phyloP scores from a whole-genome alignment of 2,329 filamentous ascomycete genomes.

The Microsporum audouinii region DNA sequence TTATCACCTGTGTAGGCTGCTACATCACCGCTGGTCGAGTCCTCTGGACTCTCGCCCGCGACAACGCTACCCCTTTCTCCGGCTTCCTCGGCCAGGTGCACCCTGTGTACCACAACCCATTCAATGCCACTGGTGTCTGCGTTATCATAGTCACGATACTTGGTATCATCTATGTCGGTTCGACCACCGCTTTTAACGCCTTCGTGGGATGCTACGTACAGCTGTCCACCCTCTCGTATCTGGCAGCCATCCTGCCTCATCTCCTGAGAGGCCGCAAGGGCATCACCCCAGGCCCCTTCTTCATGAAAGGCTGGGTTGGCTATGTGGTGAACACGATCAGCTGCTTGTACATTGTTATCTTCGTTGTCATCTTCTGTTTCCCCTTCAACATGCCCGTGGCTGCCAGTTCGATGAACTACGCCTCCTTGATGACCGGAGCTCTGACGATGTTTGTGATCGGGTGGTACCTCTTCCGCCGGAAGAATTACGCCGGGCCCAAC shows the following conservation, averaged over 20 bases:
- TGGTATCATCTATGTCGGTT: slow-evolving; percentile 47
- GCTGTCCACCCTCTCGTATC: slow-evolving; percentile 45
- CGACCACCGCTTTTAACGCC: slow-evolving; percentile 44
- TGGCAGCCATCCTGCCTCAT: slow-evolving; percentile 42
- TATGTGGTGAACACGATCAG: slow-evolving; percentile 40
- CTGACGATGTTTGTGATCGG: slow-evolving; percentile 39
- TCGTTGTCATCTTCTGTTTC: slow-evolving; percentile 51
- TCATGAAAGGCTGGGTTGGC: slow-evolving; percentile 41
- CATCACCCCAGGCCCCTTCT: slow-evolving; percentile 44
- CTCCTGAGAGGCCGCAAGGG: slow-evolving; percentile 41
- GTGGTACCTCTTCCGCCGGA: slow-evolving; percentile 34
- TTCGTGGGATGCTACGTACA: slow-evolving; percentile 49
- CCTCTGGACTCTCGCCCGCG: slow-evolving; percentile 47
- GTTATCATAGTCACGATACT: slow-evolving; percentile 42
- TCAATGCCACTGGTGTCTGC: slow-evolving; percentile 48
- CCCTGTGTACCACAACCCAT: slow-evolving; percentile 45
- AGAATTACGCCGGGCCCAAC: slow-evolving; percentile 26
- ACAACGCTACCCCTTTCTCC: slow-evolving; percentile 44
- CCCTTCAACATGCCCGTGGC: slow-evolving; percentile 39
- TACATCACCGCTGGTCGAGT: slow-evolving; percentile 53
- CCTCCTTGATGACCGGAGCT: slow-evolving; percentile 42
- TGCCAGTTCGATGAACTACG: slow-evolving; percentile 44
- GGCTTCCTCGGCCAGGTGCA: slow-evolving; percentile 42
- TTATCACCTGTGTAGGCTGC: slow-evolving; percentile 42
- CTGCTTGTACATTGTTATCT: slow-evolving; percentile 44